phyloP scores from a whole-genome alignment of 257 asterid species.

The Lantana camara region DNA sequence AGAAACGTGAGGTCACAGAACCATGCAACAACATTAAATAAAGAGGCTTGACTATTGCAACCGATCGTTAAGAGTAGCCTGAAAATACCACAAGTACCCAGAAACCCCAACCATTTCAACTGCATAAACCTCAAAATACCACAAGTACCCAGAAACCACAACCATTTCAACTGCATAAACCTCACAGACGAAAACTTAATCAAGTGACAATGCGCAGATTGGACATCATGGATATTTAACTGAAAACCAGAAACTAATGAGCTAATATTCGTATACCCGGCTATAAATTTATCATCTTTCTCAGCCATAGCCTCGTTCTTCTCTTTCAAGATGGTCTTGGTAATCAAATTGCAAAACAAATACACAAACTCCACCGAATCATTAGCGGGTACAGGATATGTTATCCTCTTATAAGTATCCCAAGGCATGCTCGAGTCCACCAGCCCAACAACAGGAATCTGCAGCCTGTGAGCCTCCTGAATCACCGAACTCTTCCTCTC shows the following conservation, averaged over 20 bases:
- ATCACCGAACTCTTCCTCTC: slow-evolving; percentile 86
- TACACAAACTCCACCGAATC: slow-evolving; percentile 91
- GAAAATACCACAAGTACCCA: neutral
- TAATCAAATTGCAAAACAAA: slow-evolving; percentile 90
- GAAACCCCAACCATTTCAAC: neutral
- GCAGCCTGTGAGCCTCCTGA: slow-evolving; percentile 74
- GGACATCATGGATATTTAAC: neutral
- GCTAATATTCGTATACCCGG: slow-evolving; percentile 36
- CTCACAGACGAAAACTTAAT: neutral
- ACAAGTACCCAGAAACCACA: neutral
- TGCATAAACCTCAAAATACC: neutral
- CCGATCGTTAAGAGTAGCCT: neutral
- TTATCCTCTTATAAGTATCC: slow-evolving; percentile 77
- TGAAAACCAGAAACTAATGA: slow-evolving; percentile 1
- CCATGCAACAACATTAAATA: neutral
- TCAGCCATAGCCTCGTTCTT: slow-evolving; percentile 51
- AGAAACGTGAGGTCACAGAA: neutral
- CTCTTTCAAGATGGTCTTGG: slow-evolving; percentile 84
- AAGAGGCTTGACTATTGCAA: slow-evolving; percentile 9
- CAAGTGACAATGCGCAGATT: neutral
- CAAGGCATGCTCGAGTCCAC: slow-evolving; percentile 88
- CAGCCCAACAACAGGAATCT: slow-evolving; percentile 89
- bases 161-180: neutral
- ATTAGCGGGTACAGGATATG: slow-evolving; percentile 90
- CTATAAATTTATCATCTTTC: slow-evolving; percentile 35